Evolutionary conservation across 441 rosid genomes (phyloP), one percentile per base, ranked within the genome.

Genomic region (Manihot esculenta): DNA sequence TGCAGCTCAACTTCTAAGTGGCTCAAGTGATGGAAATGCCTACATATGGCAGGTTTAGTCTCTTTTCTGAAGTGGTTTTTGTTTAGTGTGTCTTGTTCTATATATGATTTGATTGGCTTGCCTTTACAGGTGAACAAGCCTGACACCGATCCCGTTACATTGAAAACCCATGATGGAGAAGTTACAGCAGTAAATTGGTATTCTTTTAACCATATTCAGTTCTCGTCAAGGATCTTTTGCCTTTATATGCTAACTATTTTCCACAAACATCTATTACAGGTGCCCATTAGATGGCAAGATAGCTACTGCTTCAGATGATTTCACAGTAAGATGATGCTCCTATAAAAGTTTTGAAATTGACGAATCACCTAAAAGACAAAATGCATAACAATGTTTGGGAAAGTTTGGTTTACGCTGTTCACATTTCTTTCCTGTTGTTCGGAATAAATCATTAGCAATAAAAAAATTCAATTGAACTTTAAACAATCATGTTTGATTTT

Each of bases 161-260:
- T 92, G 83, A 84, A 75, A 79, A 84, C 86, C 57, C 96, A 91
- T 12, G 87, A 84, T 67, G 89, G 86, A 48, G 99, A 95, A 84
- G 99, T 90, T 68, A 85, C 94, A 1, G 92, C 96, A 58, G 97
- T 91, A 56, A 91, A 90, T 72, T 95, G 98, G 99, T 94, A 92
- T 57, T 48, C 38, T 17, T 74, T 48, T 23, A 44, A 23, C 69
- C 30, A 61, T 44, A 26, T 62, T 54, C 24, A 54, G 63, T 48
- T 62, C 12, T 45, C 17, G 30, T 70, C 53, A 54, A 35, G 14
- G 4, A 56, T 62, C 26, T 21, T 20, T 27, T 23, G 21, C 14
- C 48, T 1, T 66, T 8, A 44, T 41, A 53, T 53, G 33, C 74
- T 55, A 53, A 74, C 33, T 56, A 50, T 63, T 35, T 62, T 55